Evolutionary conservation across 306 rosid genomes (phyloP), one percentile per base, ranked within the genome.

Genomic region (Nissolia schottii): DNA sequence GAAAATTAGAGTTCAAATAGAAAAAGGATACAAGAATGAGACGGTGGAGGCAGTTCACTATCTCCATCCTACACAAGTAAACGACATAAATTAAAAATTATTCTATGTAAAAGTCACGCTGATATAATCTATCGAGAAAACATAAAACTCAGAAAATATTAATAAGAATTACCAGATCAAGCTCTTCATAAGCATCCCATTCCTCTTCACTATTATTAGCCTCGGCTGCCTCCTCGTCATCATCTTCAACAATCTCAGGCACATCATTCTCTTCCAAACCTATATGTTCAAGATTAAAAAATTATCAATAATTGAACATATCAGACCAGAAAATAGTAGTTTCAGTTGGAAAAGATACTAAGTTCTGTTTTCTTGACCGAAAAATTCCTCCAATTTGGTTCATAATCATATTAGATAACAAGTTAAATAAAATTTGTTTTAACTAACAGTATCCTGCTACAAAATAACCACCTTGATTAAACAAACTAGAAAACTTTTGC

Each of bases 21-120:
- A 19, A 72, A 61, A 34, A 82, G 90, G 93, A 87, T 90, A 88
- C 97, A 82, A 49, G 96, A 71, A 55, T 85, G 76, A 55, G 93
- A 40, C 46, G 87, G 87, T 73, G 87, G 58, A 65, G 87, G 85
- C 55, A 87, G 73, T 60, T 85, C 92, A 70, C 53, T 56, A 35
- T 90, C 92, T 48, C 79, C 93, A 38, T 45, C 93, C 97, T 90
- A 75, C 85, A 84, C 27, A 63, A 82, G 71, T 56, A 23, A 80
- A 54, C 32, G 70, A 16, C 46, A 66, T 20, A 43, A 66, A 54
- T 45, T 53, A 73, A 49, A 66, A 71, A 23, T n/a, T 14, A 4
- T 23, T 46, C 7, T 4, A 25, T 53, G 25, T 10, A 32, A 80
- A 81, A 76, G 22, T 45, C 23, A 51, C 63, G 3, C 4, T 16